Percentiles rank a stretch among this genome's conserved stretches.
These are phyloP conservation scores for Cenchrus purpureus DNA, from an alignment of 176 grass and related monocot species.

Conservation along the genomic window DNA sequence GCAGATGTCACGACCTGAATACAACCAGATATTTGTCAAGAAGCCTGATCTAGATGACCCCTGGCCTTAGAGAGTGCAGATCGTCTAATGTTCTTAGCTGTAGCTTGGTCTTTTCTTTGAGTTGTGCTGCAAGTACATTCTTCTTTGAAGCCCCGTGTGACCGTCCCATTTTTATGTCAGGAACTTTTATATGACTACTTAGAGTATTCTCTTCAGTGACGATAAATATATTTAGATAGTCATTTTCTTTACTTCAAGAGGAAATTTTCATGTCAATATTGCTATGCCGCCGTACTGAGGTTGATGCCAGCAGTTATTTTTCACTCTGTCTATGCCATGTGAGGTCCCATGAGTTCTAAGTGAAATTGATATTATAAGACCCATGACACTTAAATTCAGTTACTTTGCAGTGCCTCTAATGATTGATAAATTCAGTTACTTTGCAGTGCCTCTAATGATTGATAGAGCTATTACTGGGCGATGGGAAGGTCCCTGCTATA, in stretches of 20 bases:
- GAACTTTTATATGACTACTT: conserved; percentile 6
- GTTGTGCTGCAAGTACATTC: conserved; percentile 17
- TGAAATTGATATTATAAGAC: not conserved
- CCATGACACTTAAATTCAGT: not conserved
- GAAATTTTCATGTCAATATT: not conserved
- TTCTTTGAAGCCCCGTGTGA: not conserved
- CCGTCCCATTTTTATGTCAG: not conserved
- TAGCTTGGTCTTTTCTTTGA: not conserved
- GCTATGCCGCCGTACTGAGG: not conserved
- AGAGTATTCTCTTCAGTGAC: not conserved
- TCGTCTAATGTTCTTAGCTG: conserved; percentile 19
- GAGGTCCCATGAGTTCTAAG: not conserved
- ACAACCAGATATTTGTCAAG: conserved; percentile 69
- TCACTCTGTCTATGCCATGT: not conserved
- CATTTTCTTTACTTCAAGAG: conserved; percentile 2
- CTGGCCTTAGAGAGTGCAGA: conserved; percentile 56
- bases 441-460: not conserved
- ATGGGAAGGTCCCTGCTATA: not conserved
- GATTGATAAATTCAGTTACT: not conserved
- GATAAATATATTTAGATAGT: conserved; percentile 1
- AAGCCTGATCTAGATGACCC: conserved; percentile 53
- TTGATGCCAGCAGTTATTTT: not conserved
- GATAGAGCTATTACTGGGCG: not conserved
- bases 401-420: not conserved
- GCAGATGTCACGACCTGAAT: conserved; percentile 66